These are phyloP conservation scores for Schoenoplectus triqueter DNA, from an alignment of 202 grass and related monocot genomes.

Conservation along the genomic window DNA sequence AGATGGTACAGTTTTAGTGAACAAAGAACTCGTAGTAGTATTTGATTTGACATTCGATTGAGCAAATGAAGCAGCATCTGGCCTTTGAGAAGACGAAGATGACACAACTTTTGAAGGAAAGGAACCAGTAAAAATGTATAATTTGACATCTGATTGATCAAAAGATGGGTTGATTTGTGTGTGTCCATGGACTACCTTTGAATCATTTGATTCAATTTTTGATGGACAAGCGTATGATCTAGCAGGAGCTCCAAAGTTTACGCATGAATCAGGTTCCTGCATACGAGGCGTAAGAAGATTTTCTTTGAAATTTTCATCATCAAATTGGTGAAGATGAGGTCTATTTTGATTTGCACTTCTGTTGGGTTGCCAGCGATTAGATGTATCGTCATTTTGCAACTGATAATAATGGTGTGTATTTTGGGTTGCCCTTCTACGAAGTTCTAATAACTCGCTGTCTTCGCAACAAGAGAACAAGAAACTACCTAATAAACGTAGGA, in stretches of 20 bases:
- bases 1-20: constrained; percentile 12
- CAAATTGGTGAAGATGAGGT: neutral
- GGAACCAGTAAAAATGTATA: neutral
- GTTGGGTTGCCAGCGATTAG: neutral
- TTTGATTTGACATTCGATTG: neutral
- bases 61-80: neutral
- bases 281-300: neutral
- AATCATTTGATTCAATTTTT: constrained; percentile 13
- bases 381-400: neutral
- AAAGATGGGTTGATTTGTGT: neutral
- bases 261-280: neutral
- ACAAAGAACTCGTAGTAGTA: neutral
- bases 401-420: neutral
- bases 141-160: neutral
- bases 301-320: neutral
- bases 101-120: neutral
- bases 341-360: neutral
- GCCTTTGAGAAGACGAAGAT: neutral
- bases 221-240: neutral
- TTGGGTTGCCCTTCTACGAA: neutral
- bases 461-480: neutral
- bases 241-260: neutral
- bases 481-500: neutral
- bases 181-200: neutral
- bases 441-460: neutral